Conservation (phyloP, 2,329 filamentous ascomycete genomes). For the Clonostachys rhizophaga region DNA sequence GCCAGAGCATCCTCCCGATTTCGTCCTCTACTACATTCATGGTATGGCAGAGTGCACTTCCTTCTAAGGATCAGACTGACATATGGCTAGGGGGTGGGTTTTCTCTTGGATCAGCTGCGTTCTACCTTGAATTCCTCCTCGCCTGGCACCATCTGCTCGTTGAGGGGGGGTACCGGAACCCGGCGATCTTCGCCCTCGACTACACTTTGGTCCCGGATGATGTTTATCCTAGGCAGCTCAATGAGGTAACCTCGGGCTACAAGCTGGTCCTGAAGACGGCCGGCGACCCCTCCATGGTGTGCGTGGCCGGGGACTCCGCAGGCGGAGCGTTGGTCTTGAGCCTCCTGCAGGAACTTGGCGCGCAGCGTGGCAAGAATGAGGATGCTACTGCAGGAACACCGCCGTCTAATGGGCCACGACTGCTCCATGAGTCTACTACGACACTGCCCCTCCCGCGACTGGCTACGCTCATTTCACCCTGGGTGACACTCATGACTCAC, state of each 20-base stretch:
- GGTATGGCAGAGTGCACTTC: slow-evolving; percentile 38
- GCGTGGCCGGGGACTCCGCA: slow-evolving; percentile 75
- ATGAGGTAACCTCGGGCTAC: slow-evolving; percentile 67
- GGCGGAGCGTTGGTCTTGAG: slow-evolving; percentile 71
- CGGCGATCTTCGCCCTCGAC: slow-evolving; percentile 74
- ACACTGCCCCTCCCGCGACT: slow-evolving; percentile 34
- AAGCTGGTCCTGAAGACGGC: slow-evolving; percentile 60
- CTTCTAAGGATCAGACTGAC: not conserved
- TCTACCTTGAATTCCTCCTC: slow-evolving; percentile 81
- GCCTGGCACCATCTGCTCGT: slow-evolving; percentile 65
- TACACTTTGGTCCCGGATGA: slow-evolving; percentile 76
- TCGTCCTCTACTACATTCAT: slow-evolving; percentile 80
- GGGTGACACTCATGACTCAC: slow-evolving; percentile 68
- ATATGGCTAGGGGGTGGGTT: slow-evolving; percentile 65
- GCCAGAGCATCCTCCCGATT: slow-evolving; percentile 57
- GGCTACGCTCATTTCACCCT: slow-evolving; percentile 74
- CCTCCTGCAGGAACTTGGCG: slow-evolving; percentile 63
- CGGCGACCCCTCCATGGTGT: slow-evolving; percentile 55
- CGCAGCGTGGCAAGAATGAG: slow-evolving; percentile 8
- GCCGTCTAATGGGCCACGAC: too few species aligned
- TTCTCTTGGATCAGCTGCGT: slow-evolving; percentile 75
- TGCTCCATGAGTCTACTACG: too few species aligned
- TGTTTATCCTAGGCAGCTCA: slow-evolving; percentile 67
- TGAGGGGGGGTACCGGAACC: slow-evolving; percentile 64
- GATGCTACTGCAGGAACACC: slow-evolving; percentile 7